phyloP scores from a whole-genome alignment of 2,329 filamentous ascomycete genomes.

The Verticillium klebahnii region DNA sequence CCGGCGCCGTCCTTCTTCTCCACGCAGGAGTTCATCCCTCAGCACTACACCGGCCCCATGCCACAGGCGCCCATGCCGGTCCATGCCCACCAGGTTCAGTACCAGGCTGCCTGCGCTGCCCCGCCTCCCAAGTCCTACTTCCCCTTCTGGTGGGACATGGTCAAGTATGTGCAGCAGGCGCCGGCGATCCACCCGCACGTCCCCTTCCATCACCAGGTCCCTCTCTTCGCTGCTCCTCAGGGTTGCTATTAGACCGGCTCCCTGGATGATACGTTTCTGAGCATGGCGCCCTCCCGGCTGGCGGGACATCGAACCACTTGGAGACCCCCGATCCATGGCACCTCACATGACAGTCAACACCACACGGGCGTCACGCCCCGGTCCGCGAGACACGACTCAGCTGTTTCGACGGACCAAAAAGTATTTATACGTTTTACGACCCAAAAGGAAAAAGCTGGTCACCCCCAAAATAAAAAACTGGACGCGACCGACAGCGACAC shows the following conservation, averaged over 20 bases:
- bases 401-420: neutral
- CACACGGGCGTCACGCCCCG: neutral
- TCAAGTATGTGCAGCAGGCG: constrained; percentile 46
- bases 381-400: neutral
- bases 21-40: constrained; percentile 40
- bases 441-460: neutral
- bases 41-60: constrained; percentile 39
- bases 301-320: neutral
- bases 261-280: neutral
- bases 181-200: constrained; percentile 44
- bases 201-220: constrained; percentile 49
- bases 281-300: neutral
- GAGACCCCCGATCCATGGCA: neutral
- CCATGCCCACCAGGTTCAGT: constrained; percentile 19
- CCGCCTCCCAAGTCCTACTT: constrained; percentile 37
- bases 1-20: constrained; percentile 33
- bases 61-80: constrained; percentile 28
- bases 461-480: neutral
- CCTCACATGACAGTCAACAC: neutral
- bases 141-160: constrained; percentile 43
- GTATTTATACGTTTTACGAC: neutral
- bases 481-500: neutral
- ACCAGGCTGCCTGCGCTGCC: constrained; percentile 26
- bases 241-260: constrained; percentile 39
- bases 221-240: constrained; percentile 46